Percentiles rank a stretch among this genome's conserved stretches.
Evolutionary conservation across 2,329 filamentous ascomycete genomes (phyloP).

Genomic region (Cercospora brassicicola): DNA sequence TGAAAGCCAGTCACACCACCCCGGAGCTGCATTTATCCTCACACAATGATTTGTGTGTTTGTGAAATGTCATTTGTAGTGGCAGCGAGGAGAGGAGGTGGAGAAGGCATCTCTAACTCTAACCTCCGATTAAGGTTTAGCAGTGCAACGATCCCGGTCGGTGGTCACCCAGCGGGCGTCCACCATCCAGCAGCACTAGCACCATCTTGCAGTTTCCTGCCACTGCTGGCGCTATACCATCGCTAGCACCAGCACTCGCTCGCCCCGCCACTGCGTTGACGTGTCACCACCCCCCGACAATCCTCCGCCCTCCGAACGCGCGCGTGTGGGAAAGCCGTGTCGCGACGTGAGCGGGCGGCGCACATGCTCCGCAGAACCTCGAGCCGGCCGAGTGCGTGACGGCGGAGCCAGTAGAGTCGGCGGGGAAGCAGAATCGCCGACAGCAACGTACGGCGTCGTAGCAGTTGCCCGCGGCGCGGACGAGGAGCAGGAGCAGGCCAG

Average conservation of each 20-base stretch:
- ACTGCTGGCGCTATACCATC: not conserved
- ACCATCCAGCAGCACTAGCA: not conserved
- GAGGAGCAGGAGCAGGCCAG: not conserved
- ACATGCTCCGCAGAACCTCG: conserved; percentile 1
- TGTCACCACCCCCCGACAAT: not conserved
- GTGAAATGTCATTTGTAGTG: not conserved
- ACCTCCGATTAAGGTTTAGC: not conserved
- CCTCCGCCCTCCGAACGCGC: not conserved
- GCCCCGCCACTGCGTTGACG: not conserved
- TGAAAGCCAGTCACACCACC: not conserved
- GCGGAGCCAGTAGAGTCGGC: not conserved
- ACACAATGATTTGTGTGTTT: not conserved
- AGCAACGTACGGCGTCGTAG: not conserved
- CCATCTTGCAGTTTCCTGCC: not conserved
- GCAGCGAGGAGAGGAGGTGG: not conserved
- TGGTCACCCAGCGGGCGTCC: not conserved
- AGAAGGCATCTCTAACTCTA: not conserved
- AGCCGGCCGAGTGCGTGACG: conserved; percentile 1
- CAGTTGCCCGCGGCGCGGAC: conserved; percentile 2
- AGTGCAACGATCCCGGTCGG: not conserved
- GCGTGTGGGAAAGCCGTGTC: not conserved
- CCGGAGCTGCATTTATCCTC: not conserved
- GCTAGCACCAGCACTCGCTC: not conserved
- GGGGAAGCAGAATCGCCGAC: not conserved
- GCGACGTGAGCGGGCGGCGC: conserved; percentile 1